Evolutionary conservation across 768 basidiomycete species (phyloP), one percentile per base, ranked within the genome.

Genomic region (Termitomyces titanicus): DNA sequence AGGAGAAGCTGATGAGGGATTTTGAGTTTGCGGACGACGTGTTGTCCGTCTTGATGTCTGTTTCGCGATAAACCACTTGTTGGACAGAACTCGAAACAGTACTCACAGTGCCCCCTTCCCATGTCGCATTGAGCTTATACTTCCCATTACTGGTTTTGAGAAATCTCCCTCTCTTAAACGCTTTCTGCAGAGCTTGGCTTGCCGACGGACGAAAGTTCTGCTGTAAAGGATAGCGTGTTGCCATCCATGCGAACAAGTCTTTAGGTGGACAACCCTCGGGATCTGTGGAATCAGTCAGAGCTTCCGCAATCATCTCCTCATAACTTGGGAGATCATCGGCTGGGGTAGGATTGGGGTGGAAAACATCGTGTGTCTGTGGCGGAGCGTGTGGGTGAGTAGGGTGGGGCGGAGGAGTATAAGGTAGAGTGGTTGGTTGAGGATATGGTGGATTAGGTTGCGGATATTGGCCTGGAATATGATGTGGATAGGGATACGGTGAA

Each of bases 261-360:
- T 90, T 93, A n/a, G 92, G 92, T 7, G 85, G 85, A 53, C 82
- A 81, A 17, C 92, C 92, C 44, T 94, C 88, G 1, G 83, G 75
- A 54, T 91, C 89, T 7, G 71, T 74, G 40, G 81, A 77, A 53
- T 86, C 87, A 13, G 74, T 70, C 24, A 94, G 72, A 0, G 90
- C 91, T 64, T 89, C 88, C 11, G 87, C 88, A 17, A 94, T 89
- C 92, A 94, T 94, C 58, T 94, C 92, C 64, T 94, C 92, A 54
- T 94, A 94, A 59, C 87, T 89, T 7, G 92, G 92, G 47, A 94
- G 75, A 61, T 91, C 81, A 29, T 81, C 80, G 9, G 66, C 64
- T 5, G 66, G 60, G 20, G 55, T 22, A 56, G 68, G 7, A 60
- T 61, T 40, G 3, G 66, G 61, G 22, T 65, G 51, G 25, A 61